Evolutionary conservation across 2,329 filamentous ascomycete species (phyloP).

Genomic region (Knoxdaviesia proteae): DNA sequence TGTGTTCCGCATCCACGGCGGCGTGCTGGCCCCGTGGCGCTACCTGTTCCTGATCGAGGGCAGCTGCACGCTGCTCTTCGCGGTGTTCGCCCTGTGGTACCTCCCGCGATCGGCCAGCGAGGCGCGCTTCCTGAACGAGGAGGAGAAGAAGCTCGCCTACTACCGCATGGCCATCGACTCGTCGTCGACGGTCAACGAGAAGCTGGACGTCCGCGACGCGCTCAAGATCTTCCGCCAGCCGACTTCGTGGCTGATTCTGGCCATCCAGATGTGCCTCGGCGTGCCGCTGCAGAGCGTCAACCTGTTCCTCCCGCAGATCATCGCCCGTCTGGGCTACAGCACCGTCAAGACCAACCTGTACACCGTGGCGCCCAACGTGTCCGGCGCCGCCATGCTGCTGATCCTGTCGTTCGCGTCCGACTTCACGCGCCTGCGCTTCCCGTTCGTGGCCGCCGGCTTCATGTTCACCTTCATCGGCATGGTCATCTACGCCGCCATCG

Average conservation of each 20-base stretch:
- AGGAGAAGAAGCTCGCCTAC: slow-evolving; percentile 47
- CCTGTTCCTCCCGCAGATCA: slow-evolving; percentile 34
- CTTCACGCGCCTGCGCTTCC: slow-evolving; percentile 41
- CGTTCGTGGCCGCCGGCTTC: slow-evolving; percentile 56
- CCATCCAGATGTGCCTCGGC: slow-evolving; percentile 37
- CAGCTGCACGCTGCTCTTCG: slow-evolving; percentile 34
- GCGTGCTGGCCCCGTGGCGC: slow-evolving; percentile 19
- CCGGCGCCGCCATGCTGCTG: slow-evolving; percentile 51
- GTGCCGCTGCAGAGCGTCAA: slow-evolving; percentile 34
- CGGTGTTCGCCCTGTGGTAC: slow-evolving; percentile 46
- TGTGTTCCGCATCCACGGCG: slow-evolving; percentile 23
- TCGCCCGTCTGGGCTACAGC: slow-evolving; percentile 24
- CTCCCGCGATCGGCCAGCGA: slow-evolving; percentile 43
- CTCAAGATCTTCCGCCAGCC: slow-evolving; percentile 29
- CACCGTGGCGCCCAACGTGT: slow-evolving; percentile 62
- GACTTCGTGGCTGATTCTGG: slow-evolving; percentile 25
- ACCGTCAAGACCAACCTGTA: slow-evolving; percentile 51
- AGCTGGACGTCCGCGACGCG: slow-evolving; percentile 27
- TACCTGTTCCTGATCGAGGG: slow-evolving; percentile 35
- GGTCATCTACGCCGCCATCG: slow-evolving; percentile 55
- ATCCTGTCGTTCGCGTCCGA: slow-evolving; percentile 55
- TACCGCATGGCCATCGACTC: slow-evolving; percentile 59
- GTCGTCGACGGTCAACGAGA: slow-evolving; percentile 36
- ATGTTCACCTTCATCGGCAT: slow-evolving; percentile 57
- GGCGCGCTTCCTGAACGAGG: slow-evolving; percentile 42